Evolutionary conservation across 176 grass and related monocot species (phyloP).

Genomic region (Phoenix roebelenii): DNA sequence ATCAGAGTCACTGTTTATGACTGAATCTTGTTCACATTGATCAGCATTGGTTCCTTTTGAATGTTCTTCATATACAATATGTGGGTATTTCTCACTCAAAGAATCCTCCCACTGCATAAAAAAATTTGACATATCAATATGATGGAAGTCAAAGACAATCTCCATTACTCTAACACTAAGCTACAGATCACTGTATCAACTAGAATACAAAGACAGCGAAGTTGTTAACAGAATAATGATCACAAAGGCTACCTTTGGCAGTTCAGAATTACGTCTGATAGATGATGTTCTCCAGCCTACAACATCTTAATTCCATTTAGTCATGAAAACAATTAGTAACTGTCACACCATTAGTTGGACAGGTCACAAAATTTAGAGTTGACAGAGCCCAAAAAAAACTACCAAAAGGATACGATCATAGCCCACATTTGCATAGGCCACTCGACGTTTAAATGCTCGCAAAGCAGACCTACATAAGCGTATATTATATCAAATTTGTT

Average conservation of each 20-base stretch:
- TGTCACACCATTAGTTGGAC: background rate
- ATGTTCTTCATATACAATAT: slow-evolving; percentile 90
- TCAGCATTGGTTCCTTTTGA: slow-evolving; percentile 29
- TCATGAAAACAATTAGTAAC: slow-evolving; percentile 29
- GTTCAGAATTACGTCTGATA: slow-evolving; percentile 71
- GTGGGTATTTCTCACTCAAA: slow-evolving; percentile 62
- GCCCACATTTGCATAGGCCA: slow-evolving; percentile 80
- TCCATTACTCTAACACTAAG: too few relatives aligned
- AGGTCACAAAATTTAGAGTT: too few relatives aligned
- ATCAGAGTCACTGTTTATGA: slow-evolving; percentile 28
- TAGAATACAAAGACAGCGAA: too few relatives aligned
- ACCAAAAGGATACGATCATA: slow-evolving; percentile 83
- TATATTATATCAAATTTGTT: too few relatives aligned
- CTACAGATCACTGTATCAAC: too few relatives aligned
- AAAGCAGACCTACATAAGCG: slow-evolving; percentile 53
- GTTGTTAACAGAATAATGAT: background rate
- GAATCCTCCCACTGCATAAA: slow-evolving; percentile 58
- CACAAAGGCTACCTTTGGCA: slow-evolving; percentile 49
- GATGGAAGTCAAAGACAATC: too few relatives aligned
- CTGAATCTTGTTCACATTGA: slow-evolving; percentile 23
- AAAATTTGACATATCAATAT: background rate
- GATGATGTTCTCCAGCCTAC: slow-evolving; percentile 99
- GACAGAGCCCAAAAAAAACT: background rate
- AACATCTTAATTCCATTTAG: slow-evolving; percentile 61
- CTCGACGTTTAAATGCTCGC: slow-evolving; percentile 71